These are phyloP conservation scores for Entonaema liquescens DNA, from an alignment of 495 filamentous ascomycete genomes.

Conservation along the genomic window DNA sequence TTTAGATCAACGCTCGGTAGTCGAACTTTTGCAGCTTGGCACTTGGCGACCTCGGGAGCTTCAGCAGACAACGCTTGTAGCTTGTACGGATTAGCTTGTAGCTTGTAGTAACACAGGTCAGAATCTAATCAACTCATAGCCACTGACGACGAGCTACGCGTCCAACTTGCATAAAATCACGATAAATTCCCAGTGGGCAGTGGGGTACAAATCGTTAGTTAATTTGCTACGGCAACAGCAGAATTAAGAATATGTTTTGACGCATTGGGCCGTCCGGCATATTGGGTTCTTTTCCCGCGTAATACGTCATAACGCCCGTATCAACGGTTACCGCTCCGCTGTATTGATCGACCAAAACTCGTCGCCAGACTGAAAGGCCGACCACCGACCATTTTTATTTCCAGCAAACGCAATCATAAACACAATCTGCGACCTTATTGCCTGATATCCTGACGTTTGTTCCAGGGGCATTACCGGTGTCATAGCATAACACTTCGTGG, in stretches of 20 bases:
- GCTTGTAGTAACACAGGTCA: neutral
- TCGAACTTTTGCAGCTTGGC: neutral
- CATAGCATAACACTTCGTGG: neutral
- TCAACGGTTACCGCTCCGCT: neutral
- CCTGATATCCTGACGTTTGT: neutral
- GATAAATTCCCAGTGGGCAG: neutral
- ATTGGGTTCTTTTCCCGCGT: neutral
- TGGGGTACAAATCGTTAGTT: neutral
- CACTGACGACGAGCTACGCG: neutral
- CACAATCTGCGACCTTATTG: neutral
- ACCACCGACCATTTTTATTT: constrained; percentile 24
- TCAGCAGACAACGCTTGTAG: too few relatives aligned
- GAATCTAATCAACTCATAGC: neutral
- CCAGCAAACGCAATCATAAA: neutral
- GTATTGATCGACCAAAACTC: constrained; percentile 19
- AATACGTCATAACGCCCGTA: constrained; percentile 18
- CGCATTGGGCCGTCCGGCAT: neutral
- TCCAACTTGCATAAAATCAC: neutral
- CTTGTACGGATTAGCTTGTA: too few relatives aligned
- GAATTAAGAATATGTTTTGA: neutral
- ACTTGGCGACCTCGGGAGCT: neutral
- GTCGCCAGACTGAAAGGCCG: constrained; percentile 27
- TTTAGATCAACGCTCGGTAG: neutral
- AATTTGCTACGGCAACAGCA: neutral
- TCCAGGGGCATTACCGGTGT: neutral